phyloP scores from a whole-genome alignment of 2,329 filamentous ascomycete genomes.

The Colletotrichum lini region DNA sequence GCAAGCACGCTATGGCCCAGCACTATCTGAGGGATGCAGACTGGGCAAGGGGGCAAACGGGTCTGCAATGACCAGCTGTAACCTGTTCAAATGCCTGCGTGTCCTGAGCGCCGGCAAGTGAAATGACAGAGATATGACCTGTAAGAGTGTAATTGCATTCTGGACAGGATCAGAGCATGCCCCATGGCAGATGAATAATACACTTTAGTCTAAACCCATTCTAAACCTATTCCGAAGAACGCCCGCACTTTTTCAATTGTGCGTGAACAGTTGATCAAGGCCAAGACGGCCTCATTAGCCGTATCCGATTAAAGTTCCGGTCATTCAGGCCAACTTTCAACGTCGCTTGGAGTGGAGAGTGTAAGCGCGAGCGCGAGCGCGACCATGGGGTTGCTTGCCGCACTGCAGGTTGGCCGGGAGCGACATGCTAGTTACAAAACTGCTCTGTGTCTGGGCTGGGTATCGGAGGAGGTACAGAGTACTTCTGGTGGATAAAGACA shows the following conservation, averaged over 20 bases:
- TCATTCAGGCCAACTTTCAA: constrained; percentile 17
- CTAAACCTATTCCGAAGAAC: constrained; percentile 3
- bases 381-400: constrained; percentile 28
- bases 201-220: neutral
- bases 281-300: constrained; percentile 11
- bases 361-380: neutral
- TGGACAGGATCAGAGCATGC: too few relatives aligned
- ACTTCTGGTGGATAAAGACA: constrained; percentile 20
- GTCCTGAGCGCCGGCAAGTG: constrained; percentile 10
- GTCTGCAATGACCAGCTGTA: neutral
- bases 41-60: neutral
- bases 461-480: constrained; percentile 1
- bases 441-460: constrained; percentile 4
- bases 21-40: neutral
- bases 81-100: constrained; percentile 4
- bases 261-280: constrained; percentile 24
- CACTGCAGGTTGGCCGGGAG: constrained; percentile 13
- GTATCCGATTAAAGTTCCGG: constrained; percentile 11
- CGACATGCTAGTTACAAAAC: neutral
- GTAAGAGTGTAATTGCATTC: constrained; percentile 9
- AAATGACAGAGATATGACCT: neutral
- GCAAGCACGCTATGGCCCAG: constrained; percentile 9
- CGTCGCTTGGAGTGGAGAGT: neutral
- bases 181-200: too few relatives aligned
- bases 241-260: constrained; percentile 9